A percentile compares a stretch with the other conserved stretches of the same genome.
These are phyloP conservation scores for Penstemon newberryi DNA, from an alignment of 257 asterid genomes.

Conservation along the genomic window DNA sequence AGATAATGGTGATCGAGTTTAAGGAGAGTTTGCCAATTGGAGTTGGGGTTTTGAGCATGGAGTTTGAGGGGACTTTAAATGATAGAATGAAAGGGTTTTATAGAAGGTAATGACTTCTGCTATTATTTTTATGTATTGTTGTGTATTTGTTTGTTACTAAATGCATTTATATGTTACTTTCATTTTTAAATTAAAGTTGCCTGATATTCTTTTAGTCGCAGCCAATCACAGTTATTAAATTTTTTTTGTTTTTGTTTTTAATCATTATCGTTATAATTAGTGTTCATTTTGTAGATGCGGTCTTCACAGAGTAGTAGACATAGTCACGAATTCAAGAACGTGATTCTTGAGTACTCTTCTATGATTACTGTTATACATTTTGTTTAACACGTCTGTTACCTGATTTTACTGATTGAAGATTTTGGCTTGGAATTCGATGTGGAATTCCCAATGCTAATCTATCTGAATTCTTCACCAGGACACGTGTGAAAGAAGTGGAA, in stretches of 20 bases:
- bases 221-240: no score
- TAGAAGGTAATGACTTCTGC: conserved; percentile 54
- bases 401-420: neutral
- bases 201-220: conserved; percentile 1
- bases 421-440: neutral
- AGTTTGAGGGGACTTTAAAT: conserved; percentile 75
- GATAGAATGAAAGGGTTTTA: conserved; percentile 97
- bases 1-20: conserved; percentile 72
- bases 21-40: conserved; percentile 71
- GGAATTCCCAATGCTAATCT: neutral
- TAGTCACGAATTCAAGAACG: neutral
- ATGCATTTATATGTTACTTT: conserved; percentile 12
- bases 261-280: neutral
- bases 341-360: neutral
- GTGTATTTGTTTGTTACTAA: neutral
- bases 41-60: conserved; percentile 59
- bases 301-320: neutral
- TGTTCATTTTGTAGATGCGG: neutral
- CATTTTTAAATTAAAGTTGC: neutral
- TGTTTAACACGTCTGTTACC: neutral
- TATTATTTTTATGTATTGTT: neutral
- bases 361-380: neutral
- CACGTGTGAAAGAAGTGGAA: neutral
- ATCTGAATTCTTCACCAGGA: conserved; percentile 3
- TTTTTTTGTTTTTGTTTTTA: no score